Base-by-base conservation (phyloP, 129 eudicot genomes). In the Cynara cardunculus region DNA sequence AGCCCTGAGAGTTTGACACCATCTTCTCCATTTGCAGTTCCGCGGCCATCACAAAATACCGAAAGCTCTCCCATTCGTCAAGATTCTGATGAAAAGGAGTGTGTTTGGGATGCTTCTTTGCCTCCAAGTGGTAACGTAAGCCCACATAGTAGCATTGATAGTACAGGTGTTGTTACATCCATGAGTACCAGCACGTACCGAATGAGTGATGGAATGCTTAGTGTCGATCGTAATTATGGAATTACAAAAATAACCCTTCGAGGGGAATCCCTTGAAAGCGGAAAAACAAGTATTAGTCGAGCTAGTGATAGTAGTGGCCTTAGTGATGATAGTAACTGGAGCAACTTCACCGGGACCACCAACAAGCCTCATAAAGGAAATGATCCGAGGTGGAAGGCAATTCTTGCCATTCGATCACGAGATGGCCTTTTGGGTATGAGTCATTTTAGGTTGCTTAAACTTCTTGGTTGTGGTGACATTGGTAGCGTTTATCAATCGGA, bases 301-400 rank as follows among this genome's bases (percentile, higher is more conserved):
- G 97, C 97, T 44, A 94, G 98, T 73, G 94, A 90, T 83, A 94
- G 98, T 77, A 94, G 98, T 76, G 98, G 97, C 7, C 88, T 94
- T 64, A 94, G 98, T 85, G 97, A 94, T 28, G 98, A 91, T 59
- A 91, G 97, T 76, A 91, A 86, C 80, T 94, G 98, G 98, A 94
- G 98, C 79, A 91, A 88, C 81, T 83, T 86, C 73, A 91, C 98
- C 0, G 97, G 97, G 1, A 87, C 88, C 77, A 94, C 97, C 46
- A 90, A 86, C 75, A 94, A 94, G 86, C 98, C 98, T 46, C 98
- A 94, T 74, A 91, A 91, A 85, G 94, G 98, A 25, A 94, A 94
- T 31, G 98, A 94, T 84, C 98, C 98, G 0, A 83, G 97, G 79
- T 94, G 98, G 98, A 94, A 94, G 74, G 97, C 98, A 25, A 94